Base-by-base conservation (phyloP, 306 rosid genomes). In the Quercus ilex region DNA sequence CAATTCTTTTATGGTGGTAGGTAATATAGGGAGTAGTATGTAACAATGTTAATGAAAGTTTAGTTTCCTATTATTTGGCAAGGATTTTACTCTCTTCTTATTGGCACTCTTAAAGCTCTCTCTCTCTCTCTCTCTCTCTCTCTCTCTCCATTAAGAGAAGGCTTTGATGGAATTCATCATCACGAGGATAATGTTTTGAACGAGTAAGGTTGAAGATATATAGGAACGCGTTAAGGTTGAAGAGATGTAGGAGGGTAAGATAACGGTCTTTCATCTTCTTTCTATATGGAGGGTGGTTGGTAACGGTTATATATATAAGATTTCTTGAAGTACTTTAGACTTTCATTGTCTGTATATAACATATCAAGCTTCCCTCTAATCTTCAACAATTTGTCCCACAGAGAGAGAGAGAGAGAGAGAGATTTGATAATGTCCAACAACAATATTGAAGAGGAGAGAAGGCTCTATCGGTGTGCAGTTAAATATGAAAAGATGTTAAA, bases 391-490 rank as follows among this genome's bases (percentile, higher is more conserved):
- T 55, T 43, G 33, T 55, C 70, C 55, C 30, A 3, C 3, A 41
- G 71, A 79, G 9, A 67, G 6, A 1, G 28, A 19, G 25, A 53
- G 49, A 26, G 46, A 25, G 31, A 26, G 38, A 43, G 13, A 30
- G 43, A 20, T 62, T 21, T 62, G 77, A 77, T 21, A 69, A 84
- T 87, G 88, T 84, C 88, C 21, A 71, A 73, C 13, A 17, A 81
- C 43, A 41, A 41, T 41, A 77, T 43, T 70, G 86, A 78, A 43
- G 85, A 87, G 55, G 86, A 77, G 62, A 82, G 53, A 65, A 87
- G 85, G 77, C 81, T 87, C 3, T 77, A 74, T 53, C 74, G 58
- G 28, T 81, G 78, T 70, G 80, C 69, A 33, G 77, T 74, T 49
- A 87, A 78, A 55, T 84, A n/a, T 19, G 77, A 79, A 25, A 84